phyloP scores from a whole-genome alignment of 2,329 filamentous ascomycete species.

The Huntiella omanensis region DNA sequence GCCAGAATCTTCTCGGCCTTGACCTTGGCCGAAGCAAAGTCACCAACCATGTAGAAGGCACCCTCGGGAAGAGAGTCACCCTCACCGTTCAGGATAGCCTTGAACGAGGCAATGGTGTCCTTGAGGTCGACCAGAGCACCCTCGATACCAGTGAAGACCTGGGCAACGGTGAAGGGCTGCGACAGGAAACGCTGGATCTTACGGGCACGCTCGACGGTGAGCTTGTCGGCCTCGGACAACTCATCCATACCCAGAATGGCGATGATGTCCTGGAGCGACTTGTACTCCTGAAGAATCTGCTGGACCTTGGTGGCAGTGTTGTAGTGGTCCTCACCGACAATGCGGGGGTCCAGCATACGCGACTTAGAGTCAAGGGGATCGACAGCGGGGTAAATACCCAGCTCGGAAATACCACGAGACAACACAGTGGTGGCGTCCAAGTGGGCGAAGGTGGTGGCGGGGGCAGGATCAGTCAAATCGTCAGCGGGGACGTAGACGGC shows the following conservation, averaged over 20 bases:
- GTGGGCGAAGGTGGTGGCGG: conserved; percentile 98
- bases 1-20: conserved; percentile 99
- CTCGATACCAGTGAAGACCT: conserved; percentile 83
- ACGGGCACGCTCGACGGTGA: conserved; percentile 99
- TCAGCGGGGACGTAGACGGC: conserved; percentile 99
- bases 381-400: conserved; percentile 99
- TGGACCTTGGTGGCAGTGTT: conserved; percentile 83
- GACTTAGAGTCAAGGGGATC: conserved; percentile 99
- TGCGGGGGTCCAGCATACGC: conserved; percentile 97
- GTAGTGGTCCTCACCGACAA: conserved; percentile 98
- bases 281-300: conserved; percentile 99
- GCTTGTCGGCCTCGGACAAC: conserved; percentile 96
- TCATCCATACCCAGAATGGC: conserved; percentile 99
- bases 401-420: conserved; percentile 99
- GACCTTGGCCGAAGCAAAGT: conserved; percentile 74
- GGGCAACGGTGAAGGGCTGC: conserved; percentile 86
- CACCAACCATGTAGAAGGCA: conserved; percentile 96
- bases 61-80: conserved; percentile 89
- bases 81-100: conserved; percentile 88
- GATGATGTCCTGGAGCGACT: conserved; percentile 99
- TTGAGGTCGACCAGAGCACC: conserved; percentile 94
- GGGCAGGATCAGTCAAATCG: conserved; percentile 99
- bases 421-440: conserved; percentile 99
- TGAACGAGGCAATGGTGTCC: conserved; percentile 95
- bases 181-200: conserved; percentile 99